Conservation (phyloP, 2,329 filamentous ascomycete genomes). For the Phialophora tarda region DNA sequence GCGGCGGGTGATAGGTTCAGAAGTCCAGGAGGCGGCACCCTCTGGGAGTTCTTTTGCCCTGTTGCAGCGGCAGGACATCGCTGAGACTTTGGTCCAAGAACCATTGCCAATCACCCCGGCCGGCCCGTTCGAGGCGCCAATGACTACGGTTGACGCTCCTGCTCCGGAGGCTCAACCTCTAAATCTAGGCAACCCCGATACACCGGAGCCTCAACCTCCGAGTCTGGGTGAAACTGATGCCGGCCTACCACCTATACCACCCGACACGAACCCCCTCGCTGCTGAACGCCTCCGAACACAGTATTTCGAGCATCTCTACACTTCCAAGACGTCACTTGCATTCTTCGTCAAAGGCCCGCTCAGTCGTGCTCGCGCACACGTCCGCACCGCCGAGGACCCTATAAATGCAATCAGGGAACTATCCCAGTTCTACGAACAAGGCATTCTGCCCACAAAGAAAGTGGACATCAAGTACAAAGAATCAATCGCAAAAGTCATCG, state of each 20-base stretch:
- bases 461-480: slow-evolving; percentile 56
- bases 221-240: not conserved
- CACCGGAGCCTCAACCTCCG: not conserved
- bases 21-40: not conserved
- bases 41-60: not conserved
- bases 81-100: not conserved
- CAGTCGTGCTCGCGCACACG: slow-evolving; percentile 52
- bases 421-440: slow-evolving; percentile 49
- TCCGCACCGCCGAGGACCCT: slow-evolving; percentile 42
- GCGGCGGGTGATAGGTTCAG: not conserved
- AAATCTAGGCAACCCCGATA: slow-evolving; percentile 3
- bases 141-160: not conserved
- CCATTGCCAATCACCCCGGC: slow-evolving; percentile 11
- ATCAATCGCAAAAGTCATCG: slow-evolving; percentile 49
- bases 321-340: slow-evolving; percentile 53
- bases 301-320: slow-evolving; percentile 40
- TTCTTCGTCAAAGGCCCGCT: slow-evolving; percentile 60
- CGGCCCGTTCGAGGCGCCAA: slow-evolving; percentile 19
- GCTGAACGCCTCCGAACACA: slow-evolving; percentile 35
- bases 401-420: slow-evolving; percentile 42
- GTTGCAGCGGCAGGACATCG: not conserved
- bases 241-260: not conserved
- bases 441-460: slow-evolving; percentile 52
- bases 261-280: slow-evolving; percentile 20
- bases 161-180: not conserved